These are phyloP conservation scores for Bipolaris victoriae DNA, from an alignment of 2,329 filamentous ascomycete genomes.

Conservation along the genomic window DNA sequence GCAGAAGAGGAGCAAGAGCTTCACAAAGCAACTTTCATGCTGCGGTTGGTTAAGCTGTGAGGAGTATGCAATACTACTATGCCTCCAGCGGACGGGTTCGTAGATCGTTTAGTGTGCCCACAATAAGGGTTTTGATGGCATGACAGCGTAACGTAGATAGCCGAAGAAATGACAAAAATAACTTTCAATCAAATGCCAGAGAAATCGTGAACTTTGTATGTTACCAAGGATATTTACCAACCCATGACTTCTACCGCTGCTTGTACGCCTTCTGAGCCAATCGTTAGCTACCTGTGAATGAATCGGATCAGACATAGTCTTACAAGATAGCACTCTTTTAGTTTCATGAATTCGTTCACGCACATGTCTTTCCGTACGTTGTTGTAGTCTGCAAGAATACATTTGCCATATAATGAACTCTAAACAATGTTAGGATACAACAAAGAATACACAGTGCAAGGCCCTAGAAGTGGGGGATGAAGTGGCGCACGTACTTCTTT, in stretches of 20 bases:
- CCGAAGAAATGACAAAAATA: conserved; percentile 21
- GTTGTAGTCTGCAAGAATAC: conserved; percentile 88
- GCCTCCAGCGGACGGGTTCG: background rate
- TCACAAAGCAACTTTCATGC: conserved; percentile 78
- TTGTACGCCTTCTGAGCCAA: conserved; percentile 36
- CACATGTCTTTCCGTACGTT: conserved; percentile 92
- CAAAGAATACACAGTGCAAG: background rate
- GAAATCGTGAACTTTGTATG: background rate
- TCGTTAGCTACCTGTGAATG: background rate
- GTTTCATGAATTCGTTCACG: conserved; percentile 76
- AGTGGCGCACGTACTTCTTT: conserved; percentile 59
- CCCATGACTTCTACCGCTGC: conserved; percentile 27
- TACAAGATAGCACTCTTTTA: conserved; percentile 91
- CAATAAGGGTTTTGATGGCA: background rate
- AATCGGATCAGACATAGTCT: conserved; percentile 28
- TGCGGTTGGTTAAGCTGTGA: conserved; percentile 76
- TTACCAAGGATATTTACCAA: background rate
- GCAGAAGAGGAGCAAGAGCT: conserved; percentile 85
- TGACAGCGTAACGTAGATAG: conserved; percentile 12
- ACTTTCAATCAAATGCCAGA: background rate
- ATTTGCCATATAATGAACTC: conserved; percentile 88
- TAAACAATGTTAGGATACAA: conserved; percentile 46
- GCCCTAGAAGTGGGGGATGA: conserved; percentile 1
- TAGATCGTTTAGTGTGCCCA: background rate
- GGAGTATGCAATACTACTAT: background rate